A percentile compares a stretch with the other conserved stretches of the same genome.
These are phyloP conservation scores for Aristolochia fimbriata DNA, from an alignment of 164 flowering plant species.

Conservation along the genomic window DNA sequence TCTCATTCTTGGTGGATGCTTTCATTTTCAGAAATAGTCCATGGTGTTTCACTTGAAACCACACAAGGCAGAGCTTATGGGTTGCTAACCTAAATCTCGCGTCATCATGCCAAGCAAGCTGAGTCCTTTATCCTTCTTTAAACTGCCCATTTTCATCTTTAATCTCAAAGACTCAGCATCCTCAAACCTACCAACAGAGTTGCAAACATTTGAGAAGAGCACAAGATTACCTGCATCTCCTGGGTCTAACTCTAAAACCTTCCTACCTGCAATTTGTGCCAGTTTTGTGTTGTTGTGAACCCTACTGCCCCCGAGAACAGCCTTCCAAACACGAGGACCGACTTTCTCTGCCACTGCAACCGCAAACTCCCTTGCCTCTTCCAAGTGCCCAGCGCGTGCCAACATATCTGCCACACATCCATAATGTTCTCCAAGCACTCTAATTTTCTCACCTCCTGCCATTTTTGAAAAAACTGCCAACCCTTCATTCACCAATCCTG, in stretches of 20 bases:
- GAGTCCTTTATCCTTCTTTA: slow-evolving; percentile 24
- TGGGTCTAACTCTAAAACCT: slow-evolving; percentile 16
- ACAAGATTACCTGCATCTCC: slow-evolving; percentile 24
- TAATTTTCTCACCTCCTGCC: slow-evolving; percentile 18
- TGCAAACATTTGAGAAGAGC: slow-evolving; percentile 38
- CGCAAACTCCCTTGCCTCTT: slow-evolving; percentile 19
- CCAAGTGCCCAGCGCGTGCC: slow-evolving; percentile 29
- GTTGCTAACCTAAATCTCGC: not conserved
- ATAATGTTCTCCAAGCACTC: slow-evolving; percentile 22
- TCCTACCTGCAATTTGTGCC: slow-evolving; percentile 31
- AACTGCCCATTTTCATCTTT: slow-evolving; percentile 14
- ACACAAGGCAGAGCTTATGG: not conserved
- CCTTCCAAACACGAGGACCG: slow-evolving; percentile 23
- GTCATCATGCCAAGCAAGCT: slow-evolving; percentile 14
- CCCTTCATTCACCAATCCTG: slow-evolving; percentile 31
- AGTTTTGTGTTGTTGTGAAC: slow-evolving; percentile 20
- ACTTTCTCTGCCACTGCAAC: slow-evolving; percentile 1
- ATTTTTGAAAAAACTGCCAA: slow-evolving; percentile 23
- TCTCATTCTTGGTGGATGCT: too few species aligned
- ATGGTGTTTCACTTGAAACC: not conserved
- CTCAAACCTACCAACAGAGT: slow-evolving; percentile 30
- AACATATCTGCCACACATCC: slow-evolving; percentile 35
- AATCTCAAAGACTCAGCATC: slow-evolving; percentile 31
- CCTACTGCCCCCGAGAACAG: slow-evolving; percentile 31
- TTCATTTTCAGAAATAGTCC: too few species aligned